phyloP scores from a whole-genome alignment of 2,329 filamentous ascomycete genomes.

The Fusarium sp. region DNA sequence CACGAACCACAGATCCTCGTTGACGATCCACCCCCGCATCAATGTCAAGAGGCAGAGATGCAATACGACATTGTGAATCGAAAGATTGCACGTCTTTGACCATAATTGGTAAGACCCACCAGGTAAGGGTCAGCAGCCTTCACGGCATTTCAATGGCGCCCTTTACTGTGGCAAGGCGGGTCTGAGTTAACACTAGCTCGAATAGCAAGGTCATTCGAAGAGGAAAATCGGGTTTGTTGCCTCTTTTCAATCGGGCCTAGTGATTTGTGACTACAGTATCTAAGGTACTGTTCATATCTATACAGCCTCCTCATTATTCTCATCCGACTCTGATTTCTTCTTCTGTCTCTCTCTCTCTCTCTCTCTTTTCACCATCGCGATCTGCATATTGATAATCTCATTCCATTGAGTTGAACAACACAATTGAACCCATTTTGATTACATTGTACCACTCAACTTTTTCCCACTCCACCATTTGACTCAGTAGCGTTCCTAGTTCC shows the following conservation, averaged over 20 bases:
- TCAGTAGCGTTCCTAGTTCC: constrained; percentile 24
- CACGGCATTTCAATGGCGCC: constrained; percentile 26
- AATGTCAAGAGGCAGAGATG: constrained; percentile 21
- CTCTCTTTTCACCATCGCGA: constrained; percentile 15
- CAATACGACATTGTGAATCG: constrained; percentile 4
- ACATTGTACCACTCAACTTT: constrained; percentile 29
- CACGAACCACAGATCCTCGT: constrained; percentile 23
- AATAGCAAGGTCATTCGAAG: constrained; percentile 40
- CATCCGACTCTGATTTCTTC: constrained; percentile 2
- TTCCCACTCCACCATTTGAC: constrained; percentile 23
- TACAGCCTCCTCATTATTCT: constrained; percentile 33
- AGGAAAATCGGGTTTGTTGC: constrained; percentile 24
- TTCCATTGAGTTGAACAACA: constrained; percentile 9
- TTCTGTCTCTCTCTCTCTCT: constrained; percentile 7
- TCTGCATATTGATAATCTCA: constrained; percentile 8
- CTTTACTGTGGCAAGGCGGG: constrained; percentile 32
- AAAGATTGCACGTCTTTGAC: constrained; percentile 33
- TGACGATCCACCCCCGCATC: constrained; percentile 47
- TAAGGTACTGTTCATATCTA: constrained; percentile 17
- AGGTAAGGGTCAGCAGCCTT: constrained; percentile 16
- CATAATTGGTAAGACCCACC: constrained; percentile 39
- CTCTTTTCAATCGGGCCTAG: constrained; percentile 39
- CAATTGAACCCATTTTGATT: constrained; percentile 24
- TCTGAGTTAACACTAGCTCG: constrained; percentile 28
- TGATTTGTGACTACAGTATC: constrained; percentile 28